Base-by-base conservation (phyloP, 306 rosid species). In the Abrus precatorius region DNA sequence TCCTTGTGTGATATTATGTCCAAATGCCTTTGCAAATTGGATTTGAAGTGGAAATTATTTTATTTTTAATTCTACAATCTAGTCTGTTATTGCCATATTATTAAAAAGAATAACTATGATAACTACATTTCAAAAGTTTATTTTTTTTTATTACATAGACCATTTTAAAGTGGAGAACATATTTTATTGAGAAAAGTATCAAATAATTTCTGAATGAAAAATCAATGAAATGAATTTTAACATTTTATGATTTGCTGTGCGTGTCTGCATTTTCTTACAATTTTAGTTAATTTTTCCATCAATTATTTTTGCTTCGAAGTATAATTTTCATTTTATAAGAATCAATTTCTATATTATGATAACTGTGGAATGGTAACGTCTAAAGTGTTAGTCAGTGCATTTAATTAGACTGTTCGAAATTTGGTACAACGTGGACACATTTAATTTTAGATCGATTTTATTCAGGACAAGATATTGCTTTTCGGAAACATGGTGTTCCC, bases 1-100 rank as follows among this genome's bases (percentile, higher is more conserved):
- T 32, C 66, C 74, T 69, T 49, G 81, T 69, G 84, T 77, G 76
- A 72, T 53, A 41, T 81, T 50, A 4, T 50, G 43, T 20, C 65
- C 29, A 34, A 63, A 14, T 81, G 30, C 38, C 60, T 14, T 64
- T 34, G 83, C 75, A 71, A 71, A 79, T 63, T 63, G 74, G 48
- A 52, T 82, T 69, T 10, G 20, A 59, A 30, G 60, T 43, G 74
- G 68, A 28, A 40, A 38, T 34, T 43, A 10, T 38, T 7, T 34
- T 43, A 10, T 38, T 7, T 34, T 32, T 45, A 2, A 48, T 57
- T 54, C 34, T 20, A 41, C 36, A 8, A 34, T 70, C 41, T 20
- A 9, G 10, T 49, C 55, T 49, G 29, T 43, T 47, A 33, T 66
- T 66, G 66, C 28, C 79, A 29, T 49, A 50, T 78, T 78, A 68